Evolutionary conservation across 2,329 filamentous ascomycete species (phyloP).

Genomic region (Sporothrix luriei): DNA sequence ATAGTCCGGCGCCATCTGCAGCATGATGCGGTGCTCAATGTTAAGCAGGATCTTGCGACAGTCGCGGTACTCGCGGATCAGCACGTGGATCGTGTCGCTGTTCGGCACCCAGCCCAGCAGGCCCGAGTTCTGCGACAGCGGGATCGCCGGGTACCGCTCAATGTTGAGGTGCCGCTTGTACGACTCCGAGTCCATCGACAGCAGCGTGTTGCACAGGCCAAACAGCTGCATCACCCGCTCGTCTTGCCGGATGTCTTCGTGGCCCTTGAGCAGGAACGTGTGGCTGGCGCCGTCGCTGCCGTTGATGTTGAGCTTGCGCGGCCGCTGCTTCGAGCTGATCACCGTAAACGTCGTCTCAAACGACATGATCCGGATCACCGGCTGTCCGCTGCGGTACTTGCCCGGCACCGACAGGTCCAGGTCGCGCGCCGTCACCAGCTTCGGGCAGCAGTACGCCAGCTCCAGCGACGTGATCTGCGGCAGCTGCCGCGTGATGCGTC

Average conservation of each 20-base stretch:
- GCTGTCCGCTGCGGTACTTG: conserved; percentile 78
- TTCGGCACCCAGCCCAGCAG: conserved; percentile 96
- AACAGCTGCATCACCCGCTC: conserved; percentile 99
- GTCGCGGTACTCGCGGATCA: conserved; percentile 97
- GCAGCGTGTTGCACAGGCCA: conserved; percentile 91
- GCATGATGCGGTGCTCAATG: conserved; percentile 99
- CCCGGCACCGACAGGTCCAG: conserved; percentile 94
- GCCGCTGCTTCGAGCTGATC: conserved; percentile 95
- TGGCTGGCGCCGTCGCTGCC: conserved; percentile 89
- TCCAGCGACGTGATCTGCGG: conserved; percentile 91
- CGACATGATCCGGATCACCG: conserved; percentile 80
- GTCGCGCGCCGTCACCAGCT: conserved; percentile 80
- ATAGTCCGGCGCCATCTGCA: conserved; percentile 99
- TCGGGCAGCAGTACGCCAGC: conserved; percentile 94
- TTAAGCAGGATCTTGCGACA: conserved; percentile 96
- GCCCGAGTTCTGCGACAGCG: conserved; percentile 93
- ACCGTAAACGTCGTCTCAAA: conserved; percentile 90
- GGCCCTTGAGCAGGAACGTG: conserved; percentile 93
- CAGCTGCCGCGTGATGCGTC: conserved; percentile 88
- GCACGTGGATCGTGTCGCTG: conserved; percentile 92
- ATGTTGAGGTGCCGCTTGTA: conserved; percentile 98
- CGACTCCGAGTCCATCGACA: conserved; percentile 90
- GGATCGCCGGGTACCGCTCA: conserved; percentile 94
- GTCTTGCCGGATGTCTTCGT: conserved; percentile 98
- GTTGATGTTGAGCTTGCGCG: conserved; percentile 81